A percentile compares a stretch with the other conserved stretches of the same genome.
phyloP scores from a whole-genome alignment of 23 red algal genomes.

The Chondrus crispus region DNA sequence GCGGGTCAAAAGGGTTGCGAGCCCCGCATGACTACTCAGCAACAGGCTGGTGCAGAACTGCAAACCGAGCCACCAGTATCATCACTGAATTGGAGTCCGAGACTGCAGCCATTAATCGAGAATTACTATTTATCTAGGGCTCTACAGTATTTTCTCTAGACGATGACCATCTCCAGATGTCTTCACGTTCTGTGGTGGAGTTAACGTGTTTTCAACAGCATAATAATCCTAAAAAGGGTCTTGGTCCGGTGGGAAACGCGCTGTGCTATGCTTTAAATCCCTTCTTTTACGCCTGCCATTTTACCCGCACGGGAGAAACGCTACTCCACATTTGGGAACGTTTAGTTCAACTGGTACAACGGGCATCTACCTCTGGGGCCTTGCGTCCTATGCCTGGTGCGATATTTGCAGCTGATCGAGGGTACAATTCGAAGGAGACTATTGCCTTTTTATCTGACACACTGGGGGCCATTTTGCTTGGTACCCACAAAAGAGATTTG shows the following conservation, averaged over 20 bases:
- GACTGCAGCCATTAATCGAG: neutral
- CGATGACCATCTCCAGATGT: neutral
- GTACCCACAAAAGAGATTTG: constrained; percentile 17
- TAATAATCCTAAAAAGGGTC: neutral
- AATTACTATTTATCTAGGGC: neutral
- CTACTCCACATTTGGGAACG: neutral
- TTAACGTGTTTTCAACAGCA: neutral
- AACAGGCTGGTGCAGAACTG: neutral
- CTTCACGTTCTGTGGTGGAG: neutral
- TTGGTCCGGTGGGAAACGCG: neutral
- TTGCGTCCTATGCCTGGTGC: neutral
- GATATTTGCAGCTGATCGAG: neutral
- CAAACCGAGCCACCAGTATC: neutral
- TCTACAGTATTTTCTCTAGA: neutral
- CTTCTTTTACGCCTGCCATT: constrained; percentile 1
- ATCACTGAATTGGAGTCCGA: neutral
- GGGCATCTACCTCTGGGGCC: neutral
- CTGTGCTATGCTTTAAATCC: constrained; percentile 3
- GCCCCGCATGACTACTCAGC: neutral
- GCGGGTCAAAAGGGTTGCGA: neutral
- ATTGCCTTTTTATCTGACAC: neutral
- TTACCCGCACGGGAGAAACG: neutral
- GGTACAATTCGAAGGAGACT: neutral
- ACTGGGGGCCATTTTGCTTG: neutral
- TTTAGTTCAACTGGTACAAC: neutral